Percentiles rank a stretch among this genome's conserved stretches.
Evolutionary conservation across 192 early-diverging fungal species (phyloP).

Genomic region (Spinellus fusiger): DNA sequence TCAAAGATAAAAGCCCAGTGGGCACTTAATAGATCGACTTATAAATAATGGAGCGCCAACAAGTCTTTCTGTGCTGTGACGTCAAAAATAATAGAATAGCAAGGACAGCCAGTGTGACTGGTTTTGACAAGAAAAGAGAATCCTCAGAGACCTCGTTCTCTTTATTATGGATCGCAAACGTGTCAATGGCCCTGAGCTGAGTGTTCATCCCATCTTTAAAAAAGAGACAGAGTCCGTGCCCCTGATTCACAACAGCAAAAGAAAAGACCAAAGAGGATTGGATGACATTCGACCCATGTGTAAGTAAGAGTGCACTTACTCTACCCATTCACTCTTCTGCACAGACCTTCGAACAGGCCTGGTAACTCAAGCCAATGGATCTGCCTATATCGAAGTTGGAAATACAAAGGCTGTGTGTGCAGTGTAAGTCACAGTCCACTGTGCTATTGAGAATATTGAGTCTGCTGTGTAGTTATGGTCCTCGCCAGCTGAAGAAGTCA

Average conservation of each 20-base stretch:
- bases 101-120: too few relatives aligned
- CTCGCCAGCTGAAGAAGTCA: conserved; percentile 51
- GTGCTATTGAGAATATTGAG: background rate
- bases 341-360: conserved; percentile 67
- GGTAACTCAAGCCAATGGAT: conserved; percentile 68
- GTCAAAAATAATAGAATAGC: too few relatives aligned
- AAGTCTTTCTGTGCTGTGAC: too few relatives aligned
- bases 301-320: conserved; percentile 22
- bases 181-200: conserved; percentile 48
- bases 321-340: conserved; percentile 21
- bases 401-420: conserved; percentile 71
- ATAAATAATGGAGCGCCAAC: too few relatives aligned
- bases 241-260: conserved; percentile 21
- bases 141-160: too few relatives aligned
- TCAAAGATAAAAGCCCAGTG: too few relatives aligned
- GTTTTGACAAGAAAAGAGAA: too few relatives aligned
- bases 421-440: conserved; percentile 52
- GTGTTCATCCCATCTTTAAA: conserved; percentile 41
- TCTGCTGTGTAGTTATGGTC: conserved; percentile 54
- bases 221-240: conserved; percentile 24
- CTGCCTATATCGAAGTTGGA: conserved; percentile 66
- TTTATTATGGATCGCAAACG: conserved; percentile 43
- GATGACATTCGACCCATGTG: conserved; percentile 53
- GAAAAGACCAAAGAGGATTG: conserved; percentile 40
- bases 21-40: too few relatives aligned